Percentiles rank a stretch among this genome's conserved stretches.
These are phyloP conservation scores for Hygrophoropsis aurantiaca DNA, from an alignment of 768 basidiomycete genomes.

Conservation along the genomic window DNA sequence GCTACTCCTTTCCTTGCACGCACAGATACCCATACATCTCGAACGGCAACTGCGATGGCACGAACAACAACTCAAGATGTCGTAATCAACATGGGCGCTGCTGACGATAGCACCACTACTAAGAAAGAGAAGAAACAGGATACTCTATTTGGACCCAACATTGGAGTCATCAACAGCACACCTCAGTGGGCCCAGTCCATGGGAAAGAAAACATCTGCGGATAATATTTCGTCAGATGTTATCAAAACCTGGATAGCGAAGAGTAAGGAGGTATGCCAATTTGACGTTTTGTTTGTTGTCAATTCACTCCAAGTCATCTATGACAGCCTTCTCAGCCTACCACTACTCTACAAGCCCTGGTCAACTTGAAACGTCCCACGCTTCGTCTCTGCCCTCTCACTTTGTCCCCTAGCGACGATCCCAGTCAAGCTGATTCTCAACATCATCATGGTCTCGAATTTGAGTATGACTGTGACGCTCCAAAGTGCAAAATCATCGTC, in stretches of 20 bases:
- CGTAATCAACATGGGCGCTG: conserved; percentile 21
- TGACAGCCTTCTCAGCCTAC: conserved; percentile 75
- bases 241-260: conserved; percentile 84
- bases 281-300: conserved; percentile 6
- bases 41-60: conserved; percentile 50
- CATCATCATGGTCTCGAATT: conserved; percentile 84
- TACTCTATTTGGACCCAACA: conserved; percentile 88
- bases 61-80: conserved; percentile 28
- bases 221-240: conserved; percentile 78
- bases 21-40: conserved; percentile 47
- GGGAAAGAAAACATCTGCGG: conserved; percentile 63
- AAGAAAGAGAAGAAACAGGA: conserved; percentile 69
- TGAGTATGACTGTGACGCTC: conserved; percentile 88
- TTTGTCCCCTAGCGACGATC: conserved; percentile 43
- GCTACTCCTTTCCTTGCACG: conserved; percentile 53
- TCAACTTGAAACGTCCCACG: conserved; percentile 91
- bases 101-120: conserved; percentile 10
- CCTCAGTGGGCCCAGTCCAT: conserved; percentile 68
- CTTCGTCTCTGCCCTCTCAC: conserved; percentile 72
- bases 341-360: conserved; percentile 90
- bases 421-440: conserved; percentile 44
- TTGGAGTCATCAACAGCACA: conserved; percentile 69
- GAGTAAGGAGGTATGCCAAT: conserved; percentile 68
- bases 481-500: conserved; percentile 79
- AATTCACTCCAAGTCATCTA: conserved; percentile 1